A percentile compares a stretch with the other conserved stretches of the same genome.
Conservation (phyloP, 768 basidiomycete species). For the Tylopilus rubrobrunneus region DNA sequence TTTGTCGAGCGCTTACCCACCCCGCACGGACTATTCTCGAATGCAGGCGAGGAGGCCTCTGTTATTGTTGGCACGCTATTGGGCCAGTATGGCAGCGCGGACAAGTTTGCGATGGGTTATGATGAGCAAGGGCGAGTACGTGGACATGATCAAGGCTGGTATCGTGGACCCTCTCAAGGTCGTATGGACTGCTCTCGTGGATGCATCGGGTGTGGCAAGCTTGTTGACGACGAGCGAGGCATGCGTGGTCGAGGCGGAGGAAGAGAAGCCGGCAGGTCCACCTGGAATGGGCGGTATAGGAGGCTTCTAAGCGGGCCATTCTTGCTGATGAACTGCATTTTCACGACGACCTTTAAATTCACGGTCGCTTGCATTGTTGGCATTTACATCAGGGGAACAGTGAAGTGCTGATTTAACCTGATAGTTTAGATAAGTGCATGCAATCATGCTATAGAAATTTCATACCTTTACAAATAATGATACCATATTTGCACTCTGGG, state of each 20-base stretch:
- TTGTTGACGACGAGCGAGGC: conserved; percentile 92
- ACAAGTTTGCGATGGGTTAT: conserved; percentile 86
- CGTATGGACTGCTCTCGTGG: conserved; percentile 87
- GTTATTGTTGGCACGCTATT: conserved; percentile 68
- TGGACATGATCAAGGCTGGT: conserved; percentile 39
- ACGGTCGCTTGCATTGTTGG: not conserved
- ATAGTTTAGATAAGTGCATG: no score
- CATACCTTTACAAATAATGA: no score
- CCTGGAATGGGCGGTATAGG: conserved; percentile 64
- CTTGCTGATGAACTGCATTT: not conserved
- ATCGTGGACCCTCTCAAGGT: conserved; percentile 98
- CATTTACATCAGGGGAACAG: no score
- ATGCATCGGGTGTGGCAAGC: conserved; percentile 91
- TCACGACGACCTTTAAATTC: not conserved
- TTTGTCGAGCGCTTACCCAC: conserved; percentile 38
- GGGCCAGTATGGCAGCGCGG: conserved; percentile 58
- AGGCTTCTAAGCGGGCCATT: conserved; percentile 38
- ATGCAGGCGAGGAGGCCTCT: conserved; percentile 76
- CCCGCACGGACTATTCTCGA: not conserved
- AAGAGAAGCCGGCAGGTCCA: conserved; percentile 57
- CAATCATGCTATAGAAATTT: no score
- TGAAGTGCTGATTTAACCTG: no score
- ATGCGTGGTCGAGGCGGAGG: conserved; percentile 88
- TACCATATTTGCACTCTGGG: no score
- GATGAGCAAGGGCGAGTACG: conserved; percentile 67